Base-by-base conservation (phyloP, 352 stramenopile genomes). In the Thraustochytrium sp. region DNA sequence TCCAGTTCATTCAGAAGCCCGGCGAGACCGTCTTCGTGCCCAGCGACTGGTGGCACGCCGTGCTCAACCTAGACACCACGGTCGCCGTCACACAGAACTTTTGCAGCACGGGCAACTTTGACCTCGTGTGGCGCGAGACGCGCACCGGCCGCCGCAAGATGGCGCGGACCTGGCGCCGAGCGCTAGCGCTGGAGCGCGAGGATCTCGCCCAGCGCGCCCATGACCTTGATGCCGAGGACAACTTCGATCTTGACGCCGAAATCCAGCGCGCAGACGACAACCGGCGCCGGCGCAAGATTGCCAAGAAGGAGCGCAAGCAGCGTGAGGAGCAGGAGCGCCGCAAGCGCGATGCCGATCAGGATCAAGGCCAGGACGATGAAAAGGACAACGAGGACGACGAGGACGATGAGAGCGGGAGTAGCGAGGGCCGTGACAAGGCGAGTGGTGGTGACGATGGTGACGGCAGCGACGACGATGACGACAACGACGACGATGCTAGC, bases 41-140 rank as follows among this genome's bases (percentile, higher is more conserved):
- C 4, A 96, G 94, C 82, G 95, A 95, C 23, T 99, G 95, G 95
- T 98, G 96, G 95, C 96, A 99, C 85, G 89, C 94, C 62, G 96
- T 99, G 26, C 88, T 99, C 59, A 99, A 99, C 86, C 89, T 98
- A 16, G 90, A 92, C 74, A 85, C 63, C 38, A 97, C 94, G 23
- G 92, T 98, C 40, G 95, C 95, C 4, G 91, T 99, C 55, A 98
- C 95, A 1, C 94, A 98, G 78, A 99, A 99, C 85, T 96, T 96
- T 84, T 94, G 89, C 84, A 92, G 87, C 23, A 84, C 85, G 8
- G 86, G 84, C 9, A 96, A 95, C 83, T 94, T 95, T 87, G 89
- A 93, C 53, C 59, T 73, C n/a, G 90, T 92, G 4, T 95, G 91
- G 91, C 63, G 85, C 2, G 83, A 92, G 76, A 97, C 95, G n/a